A percentile compares a stretch with the other conserved stretches of the same genome.
These are phyloP conservation scores for Neofusicoccum laricinum DNA, from an alignment of 2,329 filamentous ascomycete genomes.

Conservation along the genomic window DNA sequence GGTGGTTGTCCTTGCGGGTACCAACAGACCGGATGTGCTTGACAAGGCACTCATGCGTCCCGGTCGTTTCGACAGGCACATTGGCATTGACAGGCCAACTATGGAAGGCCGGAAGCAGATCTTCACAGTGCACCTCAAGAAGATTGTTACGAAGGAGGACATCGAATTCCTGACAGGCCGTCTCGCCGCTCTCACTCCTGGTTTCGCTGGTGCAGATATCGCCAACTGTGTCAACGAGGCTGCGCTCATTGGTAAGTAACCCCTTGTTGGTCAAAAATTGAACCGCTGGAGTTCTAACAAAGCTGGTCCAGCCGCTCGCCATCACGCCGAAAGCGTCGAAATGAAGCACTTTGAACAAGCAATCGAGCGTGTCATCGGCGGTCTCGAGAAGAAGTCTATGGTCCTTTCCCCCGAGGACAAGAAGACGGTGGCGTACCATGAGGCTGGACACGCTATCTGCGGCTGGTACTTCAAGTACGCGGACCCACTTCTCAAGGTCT, in stretches of 20 bases:
- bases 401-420: constrained; percentile 93
- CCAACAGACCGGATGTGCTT: constrained; percentile 89
- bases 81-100: constrained; percentile 88
- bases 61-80: constrained; percentile 95
- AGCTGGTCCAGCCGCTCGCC: constrained; percentile 69
- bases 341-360: constrained; percentile 96
- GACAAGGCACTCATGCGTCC: constrained; percentile 96
- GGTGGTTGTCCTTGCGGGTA: constrained; percentile 94
- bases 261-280: neutral
- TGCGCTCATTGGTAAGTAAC: constrained; percentile 79
- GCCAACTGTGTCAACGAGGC: constrained; percentile 98
- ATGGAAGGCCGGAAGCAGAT: constrained; percentile 97
- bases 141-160: constrained; percentile 91
- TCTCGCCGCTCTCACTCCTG: constrained; percentile 86
- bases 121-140: constrained; percentile 89
- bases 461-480: constrained; percentile 97
- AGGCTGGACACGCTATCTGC: constrained; percentile 96
- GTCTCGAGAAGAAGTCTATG: constrained; percentile 94
- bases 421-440: constrained; percentile 94
- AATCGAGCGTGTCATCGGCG: constrained; percentile 94
- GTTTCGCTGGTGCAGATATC: constrained; percentile 96
- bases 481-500: constrained; percentile 97
- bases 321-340: constrained; percentile 73
- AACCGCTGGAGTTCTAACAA: constrained; percentile 39
- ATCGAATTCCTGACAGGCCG: constrained; percentile 83